Evolutionary conservation across 1,284 basidiomycete genomes (phyloP).

Genomic region (Pseudozyma flocculosa): DNA sequence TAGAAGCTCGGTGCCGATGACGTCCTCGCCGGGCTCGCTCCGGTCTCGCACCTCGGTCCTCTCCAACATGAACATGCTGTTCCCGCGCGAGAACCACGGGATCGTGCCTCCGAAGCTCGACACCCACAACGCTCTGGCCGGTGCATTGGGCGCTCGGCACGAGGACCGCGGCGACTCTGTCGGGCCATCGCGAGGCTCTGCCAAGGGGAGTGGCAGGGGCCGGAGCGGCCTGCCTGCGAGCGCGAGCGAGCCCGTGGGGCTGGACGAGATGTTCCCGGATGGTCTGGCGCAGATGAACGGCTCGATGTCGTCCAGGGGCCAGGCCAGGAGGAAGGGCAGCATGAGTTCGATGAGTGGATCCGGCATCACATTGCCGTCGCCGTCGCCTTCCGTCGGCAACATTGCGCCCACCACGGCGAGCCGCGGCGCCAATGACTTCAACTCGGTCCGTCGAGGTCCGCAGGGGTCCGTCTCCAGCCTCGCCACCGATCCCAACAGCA

Average conservation of each 20-base stretch:
- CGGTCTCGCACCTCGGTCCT: constrained; percentile 35
- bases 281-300: background rate
- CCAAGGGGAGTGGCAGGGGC: constrained; percentile 11
- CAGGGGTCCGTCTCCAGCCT: constrained; percentile 3
- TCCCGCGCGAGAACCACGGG: constrained; percentile 24
- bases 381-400: constrained; percentile 14
- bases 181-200: constrained; percentile 17
- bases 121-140: constrained; percentile 46
- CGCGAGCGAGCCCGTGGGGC: constrained; percentile 23
- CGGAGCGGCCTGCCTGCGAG: constrained; percentile 22
- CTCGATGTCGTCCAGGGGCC: constrained; percentile 8
- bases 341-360: constrained; percentile 7
- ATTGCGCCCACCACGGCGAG: constrained; percentile 1
- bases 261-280: constrained; percentile 10
- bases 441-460: background rate
- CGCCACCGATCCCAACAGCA: background rate
- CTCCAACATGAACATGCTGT: constrained; percentile 25
- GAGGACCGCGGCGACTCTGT: constrained; percentile 31
- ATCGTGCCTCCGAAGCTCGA: constrained; percentile 45
- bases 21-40: constrained; percentile 32
- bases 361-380: constrained; percentile 10
- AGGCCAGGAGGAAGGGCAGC: constrained; percentile 10
- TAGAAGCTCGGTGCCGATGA: constrained; percentile 18
- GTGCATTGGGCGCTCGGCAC: constrained; percentile 34
- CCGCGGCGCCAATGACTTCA: background rate